These are phyloP conservation scores for Trametes gibbosa DNA, from an alignment of 768 basidiomycete species.

Conservation along the genomic window DNA sequence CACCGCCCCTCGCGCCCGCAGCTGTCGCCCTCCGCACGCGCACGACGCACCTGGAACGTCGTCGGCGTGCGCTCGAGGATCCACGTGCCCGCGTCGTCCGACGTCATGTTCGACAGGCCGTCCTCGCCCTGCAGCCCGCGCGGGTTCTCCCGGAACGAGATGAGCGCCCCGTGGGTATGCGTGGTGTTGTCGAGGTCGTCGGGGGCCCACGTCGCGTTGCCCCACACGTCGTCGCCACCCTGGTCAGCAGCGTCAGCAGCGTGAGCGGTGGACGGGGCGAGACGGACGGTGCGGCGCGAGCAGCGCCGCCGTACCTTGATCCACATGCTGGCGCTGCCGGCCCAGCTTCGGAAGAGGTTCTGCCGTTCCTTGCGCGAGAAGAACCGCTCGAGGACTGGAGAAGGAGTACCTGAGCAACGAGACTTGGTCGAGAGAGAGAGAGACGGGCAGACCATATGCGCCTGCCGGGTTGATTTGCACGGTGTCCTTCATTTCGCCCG, in stretches of 20 bases:
- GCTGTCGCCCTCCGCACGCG: neutral
- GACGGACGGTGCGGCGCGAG: neutral
- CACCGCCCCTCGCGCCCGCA: neutral
- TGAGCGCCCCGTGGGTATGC: slow-evolving; percentile 77
- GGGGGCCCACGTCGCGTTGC: slow-evolving; percentile 68
- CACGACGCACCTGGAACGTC: slow-evolving; percentile 66
- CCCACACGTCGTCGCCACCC: slow-evolving; percentile 87
- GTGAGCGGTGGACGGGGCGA: neutral
- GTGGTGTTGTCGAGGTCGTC: slow-evolving; percentile 60
- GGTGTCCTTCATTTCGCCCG: slow-evolving; percentile 95
- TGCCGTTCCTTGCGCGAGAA: slow-evolving; percentile 90
- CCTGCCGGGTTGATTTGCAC: slow-evolving; percentile 83
- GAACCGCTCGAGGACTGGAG: slow-evolving; percentile 77
- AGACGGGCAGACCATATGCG: slow-evolving; percentile 53
- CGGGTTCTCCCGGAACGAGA: slow-evolving; percentile 63
- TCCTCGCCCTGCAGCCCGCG: slow-evolving; percentile 12
- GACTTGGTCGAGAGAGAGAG: neutral
- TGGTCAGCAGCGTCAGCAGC: slow-evolving; percentile 26
- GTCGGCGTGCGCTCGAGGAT: slow-evolving; percentile 79
- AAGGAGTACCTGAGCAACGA: neutral
- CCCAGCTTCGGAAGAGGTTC: slow-evolving; percentile 91
- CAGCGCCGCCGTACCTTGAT: slow-evolving; percentile 81
- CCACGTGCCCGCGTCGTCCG: slow-evolving; percentile 71
- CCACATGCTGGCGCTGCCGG: slow-evolving; percentile 92
- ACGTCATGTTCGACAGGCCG: slow-evolving; percentile 65